Base-by-base conservation (phyloP, 495 filamentous ascomycete species). In the Alectoria sarmentosa region DNA sequence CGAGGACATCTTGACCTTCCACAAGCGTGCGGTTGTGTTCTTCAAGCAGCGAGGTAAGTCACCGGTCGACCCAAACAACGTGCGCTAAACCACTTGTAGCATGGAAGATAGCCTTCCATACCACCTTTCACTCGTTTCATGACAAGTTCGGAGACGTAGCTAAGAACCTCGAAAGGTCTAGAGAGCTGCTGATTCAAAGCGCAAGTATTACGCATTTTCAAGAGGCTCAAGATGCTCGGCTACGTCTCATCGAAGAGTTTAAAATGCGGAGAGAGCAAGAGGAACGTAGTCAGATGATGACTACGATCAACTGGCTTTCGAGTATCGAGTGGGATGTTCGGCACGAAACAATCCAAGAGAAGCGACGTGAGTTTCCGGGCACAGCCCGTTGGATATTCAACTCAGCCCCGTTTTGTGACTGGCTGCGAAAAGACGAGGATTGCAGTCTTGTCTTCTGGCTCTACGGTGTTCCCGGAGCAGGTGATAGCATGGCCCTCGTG, bases 391-490 rank as follows among this genome's bases (percentile, higher is more conserved):
- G 78, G 78, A 69, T 80, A 11, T 62, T 77, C 13, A 63, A 69
- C 13, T 58, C 74, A 17, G 26, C 64, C 10, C 65, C 67, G 21
- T 42, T 77, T 10, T 64, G 66, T 38, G 67, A 64, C n/a, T 79
- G 76, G 77, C 61, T 73, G 36, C 63, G 70, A 13, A 66, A 62
- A 1, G 65, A 61, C 4, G 49, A 59, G 10, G 62, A 44, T 13
- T 49, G 32, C 10, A 49, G 68, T 11, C 70, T 70, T 8, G 67
- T 73, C 10, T 46, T 78, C 37, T 81, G 78, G 77, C 34, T 81
- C 14, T 72, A 72, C 64, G 78, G 76, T 0, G 77, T 77, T 14
- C 78, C 75, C 36, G 78, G 78, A n/a, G 74, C 76, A 54, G 78
- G 78, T 81, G 34, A 54, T 30, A 23, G 15, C 26, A 36, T 61